These are phyloP conservation scores for Phialocephala sp. DNA, from an alignment of 2,329 filamentous ascomycete species.

Conservation along the genomic window DNA sequence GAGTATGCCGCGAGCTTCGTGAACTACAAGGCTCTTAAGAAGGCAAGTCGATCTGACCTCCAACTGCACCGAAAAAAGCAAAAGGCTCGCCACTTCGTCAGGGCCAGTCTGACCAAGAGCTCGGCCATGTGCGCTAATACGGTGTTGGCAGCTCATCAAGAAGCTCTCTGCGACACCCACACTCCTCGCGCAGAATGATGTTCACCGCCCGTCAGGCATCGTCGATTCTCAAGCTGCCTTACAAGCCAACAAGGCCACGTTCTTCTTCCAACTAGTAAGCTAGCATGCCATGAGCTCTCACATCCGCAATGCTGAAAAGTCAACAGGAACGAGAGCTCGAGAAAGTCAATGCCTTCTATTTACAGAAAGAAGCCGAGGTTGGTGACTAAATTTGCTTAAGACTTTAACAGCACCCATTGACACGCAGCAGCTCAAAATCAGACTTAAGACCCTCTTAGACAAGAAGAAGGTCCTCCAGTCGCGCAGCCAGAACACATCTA, in stretches of 20 bases:
- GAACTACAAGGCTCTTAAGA: slow-evolving; percentile 99
- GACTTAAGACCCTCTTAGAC: slow-evolving; percentile 88
- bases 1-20: slow-evolving; percentile 99
- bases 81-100: slow-evolving; percentile 17
- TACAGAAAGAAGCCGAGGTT: slow-evolving; percentile 98
- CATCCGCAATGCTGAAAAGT: slow-evolving; percentile 47
- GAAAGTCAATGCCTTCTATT: slow-evolving; percentile 97
- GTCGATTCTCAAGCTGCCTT: slow-evolving; percentile 85
- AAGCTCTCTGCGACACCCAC: slow-evolving; percentile 92
- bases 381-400: slow-evolving; percentile 40
- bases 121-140: slow-evolving; percentile 36
- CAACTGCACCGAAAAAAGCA: slow-evolving; percentile 28
- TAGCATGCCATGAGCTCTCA: slow-evolving; percentile 29
- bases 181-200: slow-evolving; percentile 76
- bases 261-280: slow-evolving; percentile 94
- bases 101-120: slow-evolving; percentile 29
- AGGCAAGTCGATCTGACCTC: slow-evolving; percentile 62
- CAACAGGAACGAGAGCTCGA: slow-evolving; percentile 91
- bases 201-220: slow-evolving; percentile 52
- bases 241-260: slow-evolving; percentile 96
- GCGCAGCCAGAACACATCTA: slow-evolving; percentile 75
- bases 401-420: slow-evolving; percentile 15
- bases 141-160: slow-evolving; percentile 82
- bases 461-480: slow-evolving; percentile 93
- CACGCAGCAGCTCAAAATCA: slow-evolving; percentile 77